A percentile compares a stretch with the other conserved stretches of the same genome.
Evolutionary conservation across 2,329 filamentous ascomycete species (phyloP).

Genomic region (Ophiostoma triangulosporum): DNA sequence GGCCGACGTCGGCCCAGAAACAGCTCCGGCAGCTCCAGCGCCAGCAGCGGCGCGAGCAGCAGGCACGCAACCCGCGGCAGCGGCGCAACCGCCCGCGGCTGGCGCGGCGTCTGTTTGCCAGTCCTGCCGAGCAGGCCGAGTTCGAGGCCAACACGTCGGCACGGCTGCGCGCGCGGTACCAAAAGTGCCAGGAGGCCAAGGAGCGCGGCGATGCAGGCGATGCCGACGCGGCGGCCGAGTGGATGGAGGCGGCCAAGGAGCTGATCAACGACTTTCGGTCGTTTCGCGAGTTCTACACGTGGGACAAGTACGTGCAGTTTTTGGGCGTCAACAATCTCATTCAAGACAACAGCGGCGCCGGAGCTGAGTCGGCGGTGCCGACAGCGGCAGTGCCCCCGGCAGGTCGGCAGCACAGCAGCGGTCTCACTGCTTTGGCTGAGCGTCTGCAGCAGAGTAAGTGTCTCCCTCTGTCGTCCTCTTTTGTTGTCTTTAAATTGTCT

Average conservation of each 20-base stretch:
- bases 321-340: constrained; percentile 29
- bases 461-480: not conserved
- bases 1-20: not conserved
- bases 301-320: constrained; percentile 51
- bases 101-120: constrained; percentile 15
- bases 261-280: constrained; percentile 51
- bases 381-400: not conserved
- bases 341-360: constrained; percentile 18
- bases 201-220: constrained; percentile 22
- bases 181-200: constrained; percentile 29
- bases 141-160: constrained; percentile 19
- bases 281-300: constrained; percentile 50
- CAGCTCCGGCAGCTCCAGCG: not conserved
- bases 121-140: constrained; percentile 16
- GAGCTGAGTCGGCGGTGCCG: constrained; percentile 9
- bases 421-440: constrained; percentile 42
- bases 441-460: constrained; percentile 33
- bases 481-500: constrained; percentile 24
- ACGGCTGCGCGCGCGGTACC: constrained; percentile 25
- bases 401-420: constrained; percentile 21
- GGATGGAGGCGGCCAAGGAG: constrained; percentile 46
- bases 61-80: constrained; percentile 8
- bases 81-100: constrained; percentile 9
- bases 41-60: constrained; percentile 1
- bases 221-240: constrained; percentile 31